Conservation (phyloP, 441 rosid genomes). For the Populus tomentosa region DNA sequence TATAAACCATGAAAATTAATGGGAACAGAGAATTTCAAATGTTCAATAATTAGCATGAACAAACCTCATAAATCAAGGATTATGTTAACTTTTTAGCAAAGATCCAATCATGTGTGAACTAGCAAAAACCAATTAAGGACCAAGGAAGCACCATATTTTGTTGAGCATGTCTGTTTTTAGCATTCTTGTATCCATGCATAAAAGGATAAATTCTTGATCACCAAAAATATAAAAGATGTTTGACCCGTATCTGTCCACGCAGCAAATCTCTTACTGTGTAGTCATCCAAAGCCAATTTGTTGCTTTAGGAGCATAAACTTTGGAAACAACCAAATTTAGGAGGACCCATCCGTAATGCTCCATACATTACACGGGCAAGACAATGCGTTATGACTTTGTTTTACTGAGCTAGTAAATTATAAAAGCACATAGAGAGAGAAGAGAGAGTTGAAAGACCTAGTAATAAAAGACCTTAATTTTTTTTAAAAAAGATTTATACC, state of each 20-base stretch:
- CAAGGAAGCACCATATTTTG: neutral
- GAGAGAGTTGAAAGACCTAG: neutral
- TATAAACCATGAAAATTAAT: neutral
- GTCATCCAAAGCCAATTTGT: conserved; percentile 66
- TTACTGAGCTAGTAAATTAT: neutral
- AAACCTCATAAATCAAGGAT: neutral
- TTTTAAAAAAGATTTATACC: conserved; percentile 29
- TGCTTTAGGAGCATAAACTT: conserved; percentile 63
- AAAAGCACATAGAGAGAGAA: neutral
- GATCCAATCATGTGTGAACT: neutral
- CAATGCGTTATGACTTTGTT: neutral
- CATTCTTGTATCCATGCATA: neutral
- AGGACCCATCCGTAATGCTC: conserved; percentile 56
- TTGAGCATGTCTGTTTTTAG: neutral
- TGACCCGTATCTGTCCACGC: conserved; percentile 87
- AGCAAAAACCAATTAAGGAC: neutral
- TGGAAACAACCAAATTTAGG: conserved; percentile 58
- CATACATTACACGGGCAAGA: conserved; percentile 2
- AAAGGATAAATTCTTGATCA: neutral
- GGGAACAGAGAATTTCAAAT: neutral
- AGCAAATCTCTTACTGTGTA: conserved; percentile 46
- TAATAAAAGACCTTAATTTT: neutral
- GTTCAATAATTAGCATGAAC: neutral
- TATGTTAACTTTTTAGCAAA: neutral
- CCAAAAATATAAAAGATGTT: conserved; percentile 26